Evolutionary conservation across 2,329 filamentous ascomycete genomes (phyloP).

Genomic region (Gyromitra esculenta): DNA sequence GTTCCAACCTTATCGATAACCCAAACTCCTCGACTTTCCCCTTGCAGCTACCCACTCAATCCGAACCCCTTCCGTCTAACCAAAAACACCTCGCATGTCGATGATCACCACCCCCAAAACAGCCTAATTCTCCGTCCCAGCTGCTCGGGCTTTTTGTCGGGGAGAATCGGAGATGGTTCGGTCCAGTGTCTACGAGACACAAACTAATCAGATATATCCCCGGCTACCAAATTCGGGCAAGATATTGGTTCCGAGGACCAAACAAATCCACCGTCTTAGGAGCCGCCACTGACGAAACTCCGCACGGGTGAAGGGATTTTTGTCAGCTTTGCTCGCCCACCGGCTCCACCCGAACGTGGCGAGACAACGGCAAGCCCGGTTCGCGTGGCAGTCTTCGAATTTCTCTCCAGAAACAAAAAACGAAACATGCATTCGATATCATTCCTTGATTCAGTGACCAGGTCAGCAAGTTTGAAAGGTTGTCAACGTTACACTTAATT

Average conservation of each 20-base stretch:
- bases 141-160: neutral
- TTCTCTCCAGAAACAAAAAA: slow-evolving; percentile 32
- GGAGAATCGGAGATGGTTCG: slow-evolving; percentile 15
- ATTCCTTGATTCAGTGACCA: slow-evolving; percentile 24
- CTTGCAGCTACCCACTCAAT: slow-evolving; percentile 30
- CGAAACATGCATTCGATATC: slow-evolving; percentile 41
- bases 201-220: slow-evolving; percentile 21
- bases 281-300: slow-evolving; percentile 1
- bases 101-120: slow-evolving; percentile 20
- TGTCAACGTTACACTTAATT: slow-evolving; percentile 38
- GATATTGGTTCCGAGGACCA: neutral
- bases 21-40: slow-evolving; percentile 45
- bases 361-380: slow-evolving; percentile 13
- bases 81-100: slow-evolving; percentile 25
- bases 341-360: slow-evolving; percentile 15
- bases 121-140: slow-evolving; percentile 17
- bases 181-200: neutral
- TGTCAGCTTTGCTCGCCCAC: slow-evolving; percentile 7
- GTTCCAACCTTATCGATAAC: slow-evolving; percentile 46
- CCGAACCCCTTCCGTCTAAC: slow-evolving; percentile 16
- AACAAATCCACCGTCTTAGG: neutral
- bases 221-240: neutral
- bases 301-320: slow-evolving; percentile 8
- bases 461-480: slow-evolving; percentile 32
- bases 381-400: slow-evolving; percentile 12